Conservation (phyloP, 164 flowering plant species). For the Saururus chinensis region DNA sequence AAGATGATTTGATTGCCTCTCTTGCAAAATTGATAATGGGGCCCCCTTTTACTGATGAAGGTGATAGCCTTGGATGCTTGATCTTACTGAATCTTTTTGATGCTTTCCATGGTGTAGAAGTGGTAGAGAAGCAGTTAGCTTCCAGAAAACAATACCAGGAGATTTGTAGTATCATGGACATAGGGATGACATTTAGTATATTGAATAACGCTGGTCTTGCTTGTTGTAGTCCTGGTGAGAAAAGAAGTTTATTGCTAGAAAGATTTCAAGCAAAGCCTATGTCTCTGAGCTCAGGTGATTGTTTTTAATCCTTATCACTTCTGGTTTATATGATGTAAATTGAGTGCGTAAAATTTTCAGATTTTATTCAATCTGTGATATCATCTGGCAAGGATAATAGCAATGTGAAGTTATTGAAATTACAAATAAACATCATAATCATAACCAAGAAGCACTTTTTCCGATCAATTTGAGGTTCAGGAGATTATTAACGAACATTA, state of each 20-base stretch:
- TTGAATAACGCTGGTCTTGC: conserved; percentile 54
- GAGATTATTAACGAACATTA: no score
- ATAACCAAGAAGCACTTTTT: no score
- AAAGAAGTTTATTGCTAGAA: conserved; percentile 56
- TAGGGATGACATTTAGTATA: conserved; percentile 80
- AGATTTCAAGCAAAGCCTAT: conserved; percentile 60
- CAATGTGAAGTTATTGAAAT: no score
- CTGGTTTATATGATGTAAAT: not conserved
- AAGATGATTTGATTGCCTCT: conserved; percentile 62
- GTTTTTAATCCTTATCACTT: not conserved
- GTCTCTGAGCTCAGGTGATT: conserved; percentile 46
- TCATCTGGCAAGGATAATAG: no score
- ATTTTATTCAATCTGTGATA: no score
- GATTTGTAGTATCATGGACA: conserved; percentile 64
- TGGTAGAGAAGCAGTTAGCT: conserved; percentile 75
- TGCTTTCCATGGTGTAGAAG: conserved; percentile 75
- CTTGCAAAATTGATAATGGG: conserved; percentile 65
- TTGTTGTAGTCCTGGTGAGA: conserved; percentile 44
- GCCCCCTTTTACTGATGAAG: conserved; percentile 64
- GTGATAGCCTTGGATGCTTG: conserved; percentile 62
- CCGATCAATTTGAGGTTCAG: no score
- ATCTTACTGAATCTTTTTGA: conserved; percentile 78
- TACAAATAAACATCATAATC: no score
- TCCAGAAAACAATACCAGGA: conserved; percentile 54
- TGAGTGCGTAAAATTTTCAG: no score